Conservation (phyloP, 179 eudicot genomes). For the Actinidia arguta region DNA sequence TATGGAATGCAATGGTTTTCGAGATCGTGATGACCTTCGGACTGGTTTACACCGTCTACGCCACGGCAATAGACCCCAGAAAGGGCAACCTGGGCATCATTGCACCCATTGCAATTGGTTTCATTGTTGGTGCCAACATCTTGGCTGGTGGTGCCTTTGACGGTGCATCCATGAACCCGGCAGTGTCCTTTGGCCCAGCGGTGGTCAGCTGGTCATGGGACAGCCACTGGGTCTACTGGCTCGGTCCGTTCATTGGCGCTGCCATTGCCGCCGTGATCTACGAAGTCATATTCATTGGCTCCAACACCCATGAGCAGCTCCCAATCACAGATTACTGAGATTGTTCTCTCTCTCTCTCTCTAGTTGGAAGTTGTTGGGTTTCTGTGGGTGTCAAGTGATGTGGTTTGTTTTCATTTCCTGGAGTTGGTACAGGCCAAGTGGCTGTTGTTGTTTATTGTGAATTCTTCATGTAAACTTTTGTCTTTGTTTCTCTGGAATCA, state of each 20-base stretch:
- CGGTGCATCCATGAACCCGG: slow-evolving; percentile 81
- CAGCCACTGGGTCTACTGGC: slow-evolving; percentile 78
- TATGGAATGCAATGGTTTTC: slow-evolving; percentile 61
- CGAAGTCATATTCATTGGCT: slow-evolving; percentile 48
- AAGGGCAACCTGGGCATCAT: slow-evolving; percentile 68
- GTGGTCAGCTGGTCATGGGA: slow-evolving; percentile 72
- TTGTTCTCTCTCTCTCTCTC: background rate
- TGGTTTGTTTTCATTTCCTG: background rate
- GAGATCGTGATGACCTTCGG: slow-evolving; percentile 78
- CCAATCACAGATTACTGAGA: slow-evolving; percentile 39
- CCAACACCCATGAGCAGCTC: slow-evolving; percentile 52
- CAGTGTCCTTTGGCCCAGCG: slow-evolving; percentile 73
- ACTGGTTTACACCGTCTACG: slow-evolving; percentile 68
- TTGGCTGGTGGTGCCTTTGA: slow-evolving; percentile 72
- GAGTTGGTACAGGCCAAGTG: background rate
- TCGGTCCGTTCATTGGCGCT: slow-evolving; percentile 62
- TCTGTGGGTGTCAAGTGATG: background rate
- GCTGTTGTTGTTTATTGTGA: background rate
- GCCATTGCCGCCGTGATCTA: slow-evolving; percentile 56
- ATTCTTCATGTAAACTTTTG: slow-evolving; percentile 10
- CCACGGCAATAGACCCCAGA: slow-evolving; percentile 70
- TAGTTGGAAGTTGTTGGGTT: background rate
- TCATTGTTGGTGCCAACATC: slow-evolving; percentile 72
- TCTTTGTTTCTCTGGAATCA: slow-evolving; percentile 14
- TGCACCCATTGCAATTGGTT: slow-evolving; percentile 72